Evolutionary conservation across 2,329 filamentous ascomycete species (phyloP).

Genomic region (Cadophora malorum): DNA sequence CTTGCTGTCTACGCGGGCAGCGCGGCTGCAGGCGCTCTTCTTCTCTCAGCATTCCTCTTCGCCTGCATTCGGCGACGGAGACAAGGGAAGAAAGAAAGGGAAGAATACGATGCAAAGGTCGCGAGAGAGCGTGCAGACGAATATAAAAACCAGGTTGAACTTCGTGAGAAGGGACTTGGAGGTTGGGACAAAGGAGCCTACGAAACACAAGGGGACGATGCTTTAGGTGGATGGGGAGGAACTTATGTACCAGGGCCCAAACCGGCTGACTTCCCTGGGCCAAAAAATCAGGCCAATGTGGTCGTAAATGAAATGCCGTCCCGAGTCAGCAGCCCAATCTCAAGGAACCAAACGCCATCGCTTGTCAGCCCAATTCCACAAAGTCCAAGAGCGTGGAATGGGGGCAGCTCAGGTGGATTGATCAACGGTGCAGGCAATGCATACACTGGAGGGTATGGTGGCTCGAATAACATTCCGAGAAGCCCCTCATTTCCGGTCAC

Average conservation of each 20-base stretch:
- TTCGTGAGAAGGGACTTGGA: slow-evolving; percentile 42
- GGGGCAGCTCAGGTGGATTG: slow-evolving; percentile 33
- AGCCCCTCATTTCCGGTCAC: slow-evolving; percentile 30
- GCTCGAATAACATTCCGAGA: slow-evolving; percentile 24
- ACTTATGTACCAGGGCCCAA: slow-evolving; percentile 28
- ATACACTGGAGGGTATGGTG: slow-evolving; percentile 32
- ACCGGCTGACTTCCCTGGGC: slow-evolving; percentile 21
- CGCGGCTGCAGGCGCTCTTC: slow-evolving; percentile 52
- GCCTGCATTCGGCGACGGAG: slow-evolving; percentile 63
- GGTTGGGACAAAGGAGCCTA: slow-evolving; percentile 38
- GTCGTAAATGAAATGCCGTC: slow-evolving; percentile 27
- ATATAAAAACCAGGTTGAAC: slow-evolving; percentile 40
- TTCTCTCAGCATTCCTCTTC: slow-evolving; percentile 53
- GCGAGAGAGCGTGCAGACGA: slow-evolving; percentile 43
- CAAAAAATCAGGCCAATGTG: slow-evolving; percentile 27
- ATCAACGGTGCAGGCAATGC: slow-evolving; percentile 31
- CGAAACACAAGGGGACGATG: slow-evolving; percentile 40
- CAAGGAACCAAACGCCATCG: slow-evolving; percentile 21
- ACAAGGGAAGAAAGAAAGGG: slow-evolving; percentile 58
- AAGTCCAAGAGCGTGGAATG: slow-evolving; percentile 33
- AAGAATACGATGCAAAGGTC: slow-evolving; percentile 43
- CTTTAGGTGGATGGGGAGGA: slow-evolving; percentile 40
- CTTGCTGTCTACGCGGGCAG: slow-evolving; percentile 58
- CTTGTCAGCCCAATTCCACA: slow-evolving; percentile 29
- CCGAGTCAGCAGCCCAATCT: slow-evolving; percentile 25